Base-by-base conservation (phyloP, 2,329 filamentous ascomycete genomes). In the Arthroderma uncinatum region DNA sequence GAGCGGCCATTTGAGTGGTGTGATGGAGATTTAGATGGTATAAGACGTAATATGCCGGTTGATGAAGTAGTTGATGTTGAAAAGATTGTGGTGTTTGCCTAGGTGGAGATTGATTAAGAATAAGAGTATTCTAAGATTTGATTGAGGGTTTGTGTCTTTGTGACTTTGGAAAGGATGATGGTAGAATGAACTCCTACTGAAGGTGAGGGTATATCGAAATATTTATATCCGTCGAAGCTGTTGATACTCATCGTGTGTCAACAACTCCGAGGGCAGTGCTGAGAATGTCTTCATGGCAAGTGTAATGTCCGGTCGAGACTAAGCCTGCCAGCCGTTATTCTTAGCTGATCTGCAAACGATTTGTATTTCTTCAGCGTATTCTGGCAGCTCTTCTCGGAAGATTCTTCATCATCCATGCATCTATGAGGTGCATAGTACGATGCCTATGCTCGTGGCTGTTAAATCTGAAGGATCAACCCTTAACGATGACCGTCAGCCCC, bases 1-100 rank as follows among this genome's bases (percentile, higher is more conserved):
- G 23, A n/a, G 34, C 33, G 14, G 54, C 56, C 58, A 59, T 59
- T 53, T 23, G 21, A 33, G 23, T 8, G 25, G n/a, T 6, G 19
- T 40, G 34, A 50, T 21, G 9, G n/a, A 28, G 23, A 6, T 50
- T 50, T 33, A 23, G 44, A 14, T 44, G 39, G 21, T 44, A 14
- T 44, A 19, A 21, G 10, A 21, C 23, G 12, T 3, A n/a, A n/a
- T n/a, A n/a, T n/a, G 21, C 10, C 12, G 25, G 12, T 33, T 30
- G 39, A 14, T 25, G 16, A 25, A 25, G 12, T 25, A 6, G n/a
- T 30, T 5, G 28, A 12, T 37, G 4, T 37, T n/a, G 19, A 54
- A 37, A 9, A 21, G 19, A n/a, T 37, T 39, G 33, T 53, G 19
- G 21, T 8, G 7, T n/a, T 47, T 47, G 42, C 10, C 3, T 30